Evolutionary conservation across 108 stramenopile genomes (phyloP).

Genomic region (Discostella pseudostelligera): DNA sequence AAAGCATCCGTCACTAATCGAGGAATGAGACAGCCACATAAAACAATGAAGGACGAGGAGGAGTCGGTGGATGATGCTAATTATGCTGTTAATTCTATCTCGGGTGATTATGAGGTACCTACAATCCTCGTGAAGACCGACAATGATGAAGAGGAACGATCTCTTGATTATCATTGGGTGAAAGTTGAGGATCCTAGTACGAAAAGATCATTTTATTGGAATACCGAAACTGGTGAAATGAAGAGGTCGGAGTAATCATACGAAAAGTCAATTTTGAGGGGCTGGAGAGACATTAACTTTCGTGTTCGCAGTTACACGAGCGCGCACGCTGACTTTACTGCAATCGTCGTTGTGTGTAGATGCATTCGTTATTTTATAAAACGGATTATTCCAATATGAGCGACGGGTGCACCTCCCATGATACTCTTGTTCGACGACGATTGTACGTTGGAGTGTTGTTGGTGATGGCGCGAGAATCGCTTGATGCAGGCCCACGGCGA

Average conservation of each 20-base stretch:
- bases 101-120: background rate
- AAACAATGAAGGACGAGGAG: background rate
- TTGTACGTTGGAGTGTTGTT: no score
- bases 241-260: conserved; percentile 12
- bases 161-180: conserved; percentile 17
- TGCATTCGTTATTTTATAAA: no score
- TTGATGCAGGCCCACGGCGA: no score
- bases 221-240: conserved; percentile 45
- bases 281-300: no score
- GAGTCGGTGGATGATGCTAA: background rate
- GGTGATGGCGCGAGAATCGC: no score
- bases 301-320: no score
- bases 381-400: no score
- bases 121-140: background rate
- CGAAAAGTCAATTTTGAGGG: no score
- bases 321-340: no score
- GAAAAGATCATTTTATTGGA: conserved; percentile 36
- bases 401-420: conserved; percentile 1
- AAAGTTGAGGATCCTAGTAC: conserved; percentile 26
- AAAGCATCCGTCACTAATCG: background rate
- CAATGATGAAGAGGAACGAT: background rate
- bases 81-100: background rate
- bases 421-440: background rate
- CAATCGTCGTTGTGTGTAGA: no score
- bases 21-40: no score